Percentiles rank a stretch among this genome's conserved stretches.
phyloP scores from a whole-genome alignment of 2,329 filamentous ascomycete genomes.

The Cryphonectria naterciae region DNA sequence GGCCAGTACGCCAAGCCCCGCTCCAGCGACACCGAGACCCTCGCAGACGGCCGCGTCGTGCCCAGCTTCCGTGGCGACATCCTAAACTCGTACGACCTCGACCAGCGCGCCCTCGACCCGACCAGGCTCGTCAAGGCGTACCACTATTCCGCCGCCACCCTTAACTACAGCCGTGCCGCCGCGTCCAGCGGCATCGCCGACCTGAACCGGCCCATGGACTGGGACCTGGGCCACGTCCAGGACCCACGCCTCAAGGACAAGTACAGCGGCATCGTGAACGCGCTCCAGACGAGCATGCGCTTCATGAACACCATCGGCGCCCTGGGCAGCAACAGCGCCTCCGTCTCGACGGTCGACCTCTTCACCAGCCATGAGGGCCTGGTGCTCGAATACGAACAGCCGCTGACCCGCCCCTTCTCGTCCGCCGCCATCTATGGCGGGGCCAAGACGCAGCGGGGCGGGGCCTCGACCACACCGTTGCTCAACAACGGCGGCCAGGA shows the following conservation, averaged over 20 bases:
- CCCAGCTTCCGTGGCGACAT: constrained; percentile 95
- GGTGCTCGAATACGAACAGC: constrained; percentile 91
- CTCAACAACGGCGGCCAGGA: constrained; percentile 28
- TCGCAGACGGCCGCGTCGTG: constrained; percentile 75
- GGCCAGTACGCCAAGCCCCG: constrained; percentile 97
- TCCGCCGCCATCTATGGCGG: constrained; percentile 35
- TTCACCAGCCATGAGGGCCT: constrained; percentile 96
- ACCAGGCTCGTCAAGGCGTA: constrained; percentile 86
- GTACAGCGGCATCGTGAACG: constrained; percentile 82
- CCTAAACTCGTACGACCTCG: constrained; percentile 80
- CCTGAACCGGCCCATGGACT: constrained; percentile 90
- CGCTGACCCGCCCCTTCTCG: constrained; percentile 76
- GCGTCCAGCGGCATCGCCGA: constrained; percentile 89
- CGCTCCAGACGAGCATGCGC: constrained; percentile 86
- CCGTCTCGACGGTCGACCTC: constrained; percentile 89
- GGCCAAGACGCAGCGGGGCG: constrained; percentile 3
- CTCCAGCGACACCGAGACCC: constrained; percentile 81
- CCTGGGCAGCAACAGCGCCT: constrained; percentile 68
- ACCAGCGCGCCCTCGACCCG: constrained; percentile 81
- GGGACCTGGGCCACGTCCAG: constrained; percentile 89
- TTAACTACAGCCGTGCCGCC: constrained; percentile 89
- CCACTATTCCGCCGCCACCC: constrained; percentile 90
- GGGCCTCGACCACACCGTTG: constrained; percentile 35
- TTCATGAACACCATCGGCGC: constrained; percentile 96
- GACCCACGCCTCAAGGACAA: constrained; percentile 82